phyloP scores from a whole-genome alignment of 2,329 filamentous ascomycete species.

The Chalara sp. region DNA sequence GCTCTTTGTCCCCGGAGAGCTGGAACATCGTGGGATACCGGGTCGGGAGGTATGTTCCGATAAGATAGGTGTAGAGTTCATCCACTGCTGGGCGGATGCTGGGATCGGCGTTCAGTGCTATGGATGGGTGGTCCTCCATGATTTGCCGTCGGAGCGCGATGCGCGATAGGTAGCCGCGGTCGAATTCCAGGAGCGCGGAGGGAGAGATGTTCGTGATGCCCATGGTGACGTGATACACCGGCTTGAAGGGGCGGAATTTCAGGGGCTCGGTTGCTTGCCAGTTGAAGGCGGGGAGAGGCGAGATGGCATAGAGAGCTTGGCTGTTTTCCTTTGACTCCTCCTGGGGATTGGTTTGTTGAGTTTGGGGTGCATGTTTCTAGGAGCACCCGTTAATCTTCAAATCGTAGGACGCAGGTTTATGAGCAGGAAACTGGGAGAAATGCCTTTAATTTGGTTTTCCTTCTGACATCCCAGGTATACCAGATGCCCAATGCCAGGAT shows the following conservation, averaged over 20 bases:
- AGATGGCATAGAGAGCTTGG: not conserved
- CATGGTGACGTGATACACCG: constrained; percentile 58
- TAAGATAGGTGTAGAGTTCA: constrained; percentile 51
- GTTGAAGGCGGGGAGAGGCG: constrained; percentile 41
- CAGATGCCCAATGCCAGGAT: no score
- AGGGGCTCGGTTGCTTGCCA: constrained; percentile 44
- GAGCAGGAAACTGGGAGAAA: no score
- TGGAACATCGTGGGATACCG: constrained; percentile 49
- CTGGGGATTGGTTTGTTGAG: no score
- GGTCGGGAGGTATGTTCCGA: constrained; percentile 45
- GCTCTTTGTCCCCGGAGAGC: constrained; percentile 20
- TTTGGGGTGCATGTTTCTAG: no score
- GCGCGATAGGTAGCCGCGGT: constrained; percentile 49
- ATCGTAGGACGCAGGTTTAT: no score
- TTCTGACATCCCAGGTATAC: no score
- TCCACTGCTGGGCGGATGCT: constrained; percentile 37
- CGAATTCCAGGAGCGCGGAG: constrained; percentile 50
- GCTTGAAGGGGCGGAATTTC: constrained; percentile 50
- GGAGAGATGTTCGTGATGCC: constrained; percentile 35
- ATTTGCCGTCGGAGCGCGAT: constrained; percentile 41
- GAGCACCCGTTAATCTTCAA: no score
- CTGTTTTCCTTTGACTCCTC: no score
- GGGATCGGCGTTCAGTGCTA: constrained; percentile 32
- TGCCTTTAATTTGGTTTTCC: no score
- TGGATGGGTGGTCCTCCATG: constrained; percentile 35